These are phyloP conservation scores for Komagataella pastoris DNA, from an alignment of 805 yeast genomes.

Conservation along the genomic window DNA sequence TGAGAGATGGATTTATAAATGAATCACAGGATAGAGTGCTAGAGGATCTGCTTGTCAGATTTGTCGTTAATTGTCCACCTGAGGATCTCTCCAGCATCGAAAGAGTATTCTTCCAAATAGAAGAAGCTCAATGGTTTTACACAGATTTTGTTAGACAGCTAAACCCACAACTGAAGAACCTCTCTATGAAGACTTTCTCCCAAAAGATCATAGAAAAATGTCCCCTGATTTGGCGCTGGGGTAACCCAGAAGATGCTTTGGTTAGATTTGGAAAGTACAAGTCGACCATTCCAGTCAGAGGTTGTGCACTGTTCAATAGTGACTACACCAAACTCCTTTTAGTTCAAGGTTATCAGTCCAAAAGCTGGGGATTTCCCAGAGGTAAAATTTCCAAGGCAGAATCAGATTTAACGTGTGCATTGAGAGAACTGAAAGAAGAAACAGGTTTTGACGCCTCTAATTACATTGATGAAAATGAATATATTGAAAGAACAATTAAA, in stretches of 20 bases:
- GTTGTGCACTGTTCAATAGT: conserved; percentile 76
- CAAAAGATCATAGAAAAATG: conserved; percentile 52
- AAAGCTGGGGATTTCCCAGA: conserved; percentile 88
- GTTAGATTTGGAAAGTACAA: conserved; percentile 75
- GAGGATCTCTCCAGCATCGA: conserved; percentile 78
- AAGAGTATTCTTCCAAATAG: conserved; percentile 84
- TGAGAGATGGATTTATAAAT: conserved; percentile 34
- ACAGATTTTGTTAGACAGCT: conserved; percentile 66
- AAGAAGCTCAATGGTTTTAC: conserved; percentile 98
- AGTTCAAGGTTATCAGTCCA: conserved; percentile 74
- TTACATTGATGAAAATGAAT: conserved; percentile 55
- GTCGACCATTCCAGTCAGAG: conserved; percentile 87
- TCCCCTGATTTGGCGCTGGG: conserved; percentile 77
- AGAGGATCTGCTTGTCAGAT: conserved; percentile 82
- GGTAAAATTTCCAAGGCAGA: conserved; percentile 95
- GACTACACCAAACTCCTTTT: conserved; percentile 57
- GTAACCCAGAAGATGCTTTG: conserved; percentile 69
- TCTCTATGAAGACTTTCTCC: conserved; percentile 70
- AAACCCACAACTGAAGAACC: conserved; percentile 62
- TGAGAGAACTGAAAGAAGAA: conserved; percentile 87
- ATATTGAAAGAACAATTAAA: conserved; percentile 63
- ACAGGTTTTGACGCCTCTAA: conserved; percentile 78
- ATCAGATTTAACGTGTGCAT: conserved; percentile 75
- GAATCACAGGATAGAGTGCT: conserved; percentile 61
- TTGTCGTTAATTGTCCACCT: conserved; percentile 81